These are phyloP conservation scores for Alternaria tenuissima DNA, from an alignment of 2,329 filamentous ascomycete genomes.

Conservation along the genomic window DNA sequence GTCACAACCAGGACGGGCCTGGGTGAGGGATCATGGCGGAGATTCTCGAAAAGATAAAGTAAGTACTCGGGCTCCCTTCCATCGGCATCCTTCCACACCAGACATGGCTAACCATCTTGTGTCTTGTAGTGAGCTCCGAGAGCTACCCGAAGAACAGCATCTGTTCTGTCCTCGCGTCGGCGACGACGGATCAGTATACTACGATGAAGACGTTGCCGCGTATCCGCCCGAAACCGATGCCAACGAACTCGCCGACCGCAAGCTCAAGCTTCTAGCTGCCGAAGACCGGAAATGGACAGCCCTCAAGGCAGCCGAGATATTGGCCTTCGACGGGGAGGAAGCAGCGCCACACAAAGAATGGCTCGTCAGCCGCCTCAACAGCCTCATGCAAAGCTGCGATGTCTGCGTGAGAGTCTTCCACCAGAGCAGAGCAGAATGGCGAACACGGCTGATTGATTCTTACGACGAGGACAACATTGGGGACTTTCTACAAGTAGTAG, in stretches of 20 bases:
- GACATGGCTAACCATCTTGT: conserved; percentile 31
- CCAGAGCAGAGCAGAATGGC: conserved; percentile 53
- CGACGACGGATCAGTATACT: conserved; percentile 50
- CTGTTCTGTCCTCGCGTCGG: conserved; percentile 58
- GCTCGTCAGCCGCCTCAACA: conserved; percentile 51
- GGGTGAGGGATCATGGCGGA: conserved; percentile 41
- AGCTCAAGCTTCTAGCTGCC: conserved; percentile 49
- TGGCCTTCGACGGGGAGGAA: conserved; percentile 59
- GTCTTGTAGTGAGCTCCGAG: conserved; percentile 46
- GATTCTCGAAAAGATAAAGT: conserved; percentile 47
- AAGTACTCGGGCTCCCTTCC: conserved; percentile 21
- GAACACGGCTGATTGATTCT: conserved; percentile 51
- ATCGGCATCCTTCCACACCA: neutral
- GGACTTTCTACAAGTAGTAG: conserved; percentile 55
- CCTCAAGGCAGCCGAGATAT: conserved; percentile 55
- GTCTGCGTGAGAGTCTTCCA: conserved; percentile 61
- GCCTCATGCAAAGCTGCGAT: conserved; percentile 57
- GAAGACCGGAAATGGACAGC: conserved; percentile 52
- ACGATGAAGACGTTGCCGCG: conserved; percentile 55
- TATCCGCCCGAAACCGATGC: conserved; percentile 40
- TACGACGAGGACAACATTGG: conserved; percentile 57
- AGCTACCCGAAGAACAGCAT: conserved; percentile 52
- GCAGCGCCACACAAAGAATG: conserved; percentile 54
- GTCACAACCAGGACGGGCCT: conserved; percentile 6
- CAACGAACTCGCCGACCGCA: conserved; percentile 37